These are phyloP conservation scores for Zarea fungicola DNA, from an alignment of 2,329 filamentous ascomycete species.

Conservation along the genomic window DNA sequence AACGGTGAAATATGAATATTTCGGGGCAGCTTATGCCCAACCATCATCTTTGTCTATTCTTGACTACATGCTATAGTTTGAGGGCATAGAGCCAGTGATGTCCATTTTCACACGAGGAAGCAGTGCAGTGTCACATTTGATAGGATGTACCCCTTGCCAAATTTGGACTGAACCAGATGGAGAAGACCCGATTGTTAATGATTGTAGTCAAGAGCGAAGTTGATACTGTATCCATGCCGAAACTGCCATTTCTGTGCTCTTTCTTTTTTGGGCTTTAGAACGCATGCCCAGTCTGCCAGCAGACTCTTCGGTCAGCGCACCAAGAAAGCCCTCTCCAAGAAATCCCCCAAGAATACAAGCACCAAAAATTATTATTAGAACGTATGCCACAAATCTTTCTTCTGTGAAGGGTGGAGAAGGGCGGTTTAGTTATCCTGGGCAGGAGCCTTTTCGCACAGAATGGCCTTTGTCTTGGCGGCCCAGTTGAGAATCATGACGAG, in stretches of 20 bases:
- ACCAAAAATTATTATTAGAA: neutral
- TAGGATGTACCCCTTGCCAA: no score
- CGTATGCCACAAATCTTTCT: neutral
- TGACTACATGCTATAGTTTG: no score
- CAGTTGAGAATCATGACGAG: neutral
- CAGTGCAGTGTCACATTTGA: no score
- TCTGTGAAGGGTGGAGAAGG: neutral
- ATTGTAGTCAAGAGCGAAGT: neutral
- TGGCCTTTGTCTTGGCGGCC: neutral
- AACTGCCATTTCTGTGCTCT: no score
- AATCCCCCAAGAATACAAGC: neutral
- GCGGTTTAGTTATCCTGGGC: no score
- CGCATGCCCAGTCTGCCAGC: neutral
- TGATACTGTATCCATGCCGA: no score
- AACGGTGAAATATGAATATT: slow-evolving; percentile 3
- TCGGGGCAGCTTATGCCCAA: neutral
- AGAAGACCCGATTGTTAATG: no score
- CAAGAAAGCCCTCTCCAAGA: neutral
- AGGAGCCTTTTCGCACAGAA: neutral
- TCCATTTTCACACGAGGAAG: no score
- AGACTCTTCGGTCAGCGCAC: neutral
- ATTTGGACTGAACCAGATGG: no score
- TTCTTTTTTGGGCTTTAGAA: neutral
- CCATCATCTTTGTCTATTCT: neutral
- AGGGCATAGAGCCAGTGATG: no score